Evolutionary conservation across 2,329 filamentous ascomycete genomes (phyloP).

Genomic region (Metarhizium humberi): DNA sequence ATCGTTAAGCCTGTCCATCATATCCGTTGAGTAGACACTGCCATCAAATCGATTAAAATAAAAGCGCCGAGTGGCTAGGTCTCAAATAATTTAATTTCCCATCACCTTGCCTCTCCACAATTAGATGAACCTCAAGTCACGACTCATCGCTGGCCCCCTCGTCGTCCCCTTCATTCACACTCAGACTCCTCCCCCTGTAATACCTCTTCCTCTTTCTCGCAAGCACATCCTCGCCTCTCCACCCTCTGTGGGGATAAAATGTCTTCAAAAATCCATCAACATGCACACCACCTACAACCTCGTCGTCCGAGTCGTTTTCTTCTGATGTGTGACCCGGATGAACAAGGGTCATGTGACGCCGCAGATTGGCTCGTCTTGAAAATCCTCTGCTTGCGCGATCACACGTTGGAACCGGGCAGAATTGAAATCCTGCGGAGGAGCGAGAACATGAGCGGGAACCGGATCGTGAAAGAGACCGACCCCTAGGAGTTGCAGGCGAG

Average conservation of each 20-base stretch:
- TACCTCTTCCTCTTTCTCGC: conserved; percentile 20
- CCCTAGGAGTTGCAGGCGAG: conserved; percentile 3
- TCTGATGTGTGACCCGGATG: conserved; percentile 27
- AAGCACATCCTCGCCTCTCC: conserved; percentile 29
- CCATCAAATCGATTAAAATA: no score
- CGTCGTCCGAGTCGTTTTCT: conserved; percentile 35
- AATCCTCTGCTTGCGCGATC: conserved; percentile 28
- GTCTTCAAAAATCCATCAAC: conserved; percentile 57
- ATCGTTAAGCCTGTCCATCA: not conserved
- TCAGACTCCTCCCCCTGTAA: conserved; percentile 11
- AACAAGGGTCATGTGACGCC: conserved; percentile 27
- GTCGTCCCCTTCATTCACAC: conserved; percentile 1
- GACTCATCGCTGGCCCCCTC: conserved; percentile 1
- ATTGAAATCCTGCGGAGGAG: conserved; percentile 23
- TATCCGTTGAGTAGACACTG: no score
- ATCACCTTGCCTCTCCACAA: no score
- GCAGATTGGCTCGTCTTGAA: conserved; percentile 24
- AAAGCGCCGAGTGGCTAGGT: no score
- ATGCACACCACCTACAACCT: conserved; percentile 54
- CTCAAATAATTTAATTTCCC: no score
- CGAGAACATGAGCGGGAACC: conserved; percentile 18
- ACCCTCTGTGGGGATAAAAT: conserved; percentile 39
- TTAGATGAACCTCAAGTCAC: not conserved
- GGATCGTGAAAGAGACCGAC: not conserved
- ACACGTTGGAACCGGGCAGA: conserved; percentile 28